phyloP scores from a whole-genome alignment of 805 yeast species.

The Blastobotrys parvus region DNA sequence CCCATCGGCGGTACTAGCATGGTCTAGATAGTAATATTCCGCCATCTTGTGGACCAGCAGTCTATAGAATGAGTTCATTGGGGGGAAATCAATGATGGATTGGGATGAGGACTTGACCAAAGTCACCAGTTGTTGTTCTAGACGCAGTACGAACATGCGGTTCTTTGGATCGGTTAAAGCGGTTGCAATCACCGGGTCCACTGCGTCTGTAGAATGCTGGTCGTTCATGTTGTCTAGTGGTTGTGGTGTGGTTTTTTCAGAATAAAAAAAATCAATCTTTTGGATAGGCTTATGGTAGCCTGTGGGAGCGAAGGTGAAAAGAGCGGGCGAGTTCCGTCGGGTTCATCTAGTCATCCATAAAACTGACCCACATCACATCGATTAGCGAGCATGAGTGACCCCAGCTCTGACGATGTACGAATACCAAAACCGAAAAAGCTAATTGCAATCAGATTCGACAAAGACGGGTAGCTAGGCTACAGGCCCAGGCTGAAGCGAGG shows the following conservation, averaged over 20 bases:
- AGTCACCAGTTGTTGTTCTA: constrained; percentile 40
- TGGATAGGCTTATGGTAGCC: too few species aligned
- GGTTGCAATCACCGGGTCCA: constrained; percentile 28
- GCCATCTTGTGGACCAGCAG: constrained; percentile 63
- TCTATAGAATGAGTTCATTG: constrained; percentile 63
- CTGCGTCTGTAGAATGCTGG: constrained; percentile 2
- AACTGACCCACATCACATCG: too few species aligned
- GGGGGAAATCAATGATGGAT: constrained; percentile 37
- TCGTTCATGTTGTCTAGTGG: neutral
- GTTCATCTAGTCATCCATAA: too few species aligned
- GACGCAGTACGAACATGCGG: constrained; percentile 39
- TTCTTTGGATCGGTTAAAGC: constrained; percentile 41
- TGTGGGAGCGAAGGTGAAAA: too few species aligned
- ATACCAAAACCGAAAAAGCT: too few species aligned
- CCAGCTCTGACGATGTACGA: too few species aligned
- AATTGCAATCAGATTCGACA: constrained; percentile 17
- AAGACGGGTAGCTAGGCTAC: constrained; percentile 14
- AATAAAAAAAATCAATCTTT: too few species aligned
- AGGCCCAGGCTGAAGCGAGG: constrained; percentile 3
- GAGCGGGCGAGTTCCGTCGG: too few species aligned
- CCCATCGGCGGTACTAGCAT: constrained; percentile 44
- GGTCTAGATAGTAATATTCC: constrained; percentile 55
- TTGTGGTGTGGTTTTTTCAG: neutral
- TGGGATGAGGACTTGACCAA: constrained; percentile 37
- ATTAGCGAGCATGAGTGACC: too few species aligned